These are phyloP conservation scores for Fraxinus baroniana DNA, from an alignment of 305 asterid species.

Conservation along the genomic window DNA sequence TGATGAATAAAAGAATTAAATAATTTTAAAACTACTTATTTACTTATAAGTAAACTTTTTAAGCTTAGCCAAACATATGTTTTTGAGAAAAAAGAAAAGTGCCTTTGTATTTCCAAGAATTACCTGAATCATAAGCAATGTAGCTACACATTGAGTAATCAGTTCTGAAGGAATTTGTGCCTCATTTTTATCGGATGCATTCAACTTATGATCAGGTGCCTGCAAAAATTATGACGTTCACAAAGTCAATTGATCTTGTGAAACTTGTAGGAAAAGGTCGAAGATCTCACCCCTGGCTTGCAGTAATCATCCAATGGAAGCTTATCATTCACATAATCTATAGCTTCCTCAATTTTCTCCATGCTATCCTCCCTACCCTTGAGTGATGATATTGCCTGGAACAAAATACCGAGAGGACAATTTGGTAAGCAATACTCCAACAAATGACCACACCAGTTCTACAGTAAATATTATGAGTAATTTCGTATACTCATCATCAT, in stretches of 20 bases:
- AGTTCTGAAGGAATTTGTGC: constrained; percentile 78
- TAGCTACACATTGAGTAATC: constrained; percentile 78
- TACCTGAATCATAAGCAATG: constrained; percentile 97
- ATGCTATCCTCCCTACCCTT: constrained; percentile 45
- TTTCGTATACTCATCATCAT: neutral
- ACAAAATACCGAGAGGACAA: constrained; percentile 9
- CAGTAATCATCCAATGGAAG: constrained; percentile 64
- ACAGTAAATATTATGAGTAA: neutral
- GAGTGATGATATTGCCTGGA: constrained; percentile 71
- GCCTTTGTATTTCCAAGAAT: neutral
- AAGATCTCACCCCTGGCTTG: constrained; percentile 47
- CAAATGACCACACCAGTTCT: neutral
- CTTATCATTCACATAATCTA: constrained; percentile 76
- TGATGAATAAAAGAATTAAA: neutral
- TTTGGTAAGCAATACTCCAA: neutral
- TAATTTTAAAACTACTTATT: neutral
- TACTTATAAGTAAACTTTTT: neutral
- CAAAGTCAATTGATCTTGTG: constrained; percentile 20
- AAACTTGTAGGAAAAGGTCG: constrained; percentile 20
- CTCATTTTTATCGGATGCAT: constrained; percentile 45
- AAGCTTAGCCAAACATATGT: neutral
- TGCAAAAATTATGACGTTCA: constrained; percentile 33
- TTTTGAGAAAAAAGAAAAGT: neutral
- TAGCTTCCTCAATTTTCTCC: constrained; percentile 78
- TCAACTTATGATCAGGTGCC: constrained; percentile 51